Base-by-base conservation (phyloP, 768 basidiomycete genomes). In the Pisolithus tinctorius region DNA sequence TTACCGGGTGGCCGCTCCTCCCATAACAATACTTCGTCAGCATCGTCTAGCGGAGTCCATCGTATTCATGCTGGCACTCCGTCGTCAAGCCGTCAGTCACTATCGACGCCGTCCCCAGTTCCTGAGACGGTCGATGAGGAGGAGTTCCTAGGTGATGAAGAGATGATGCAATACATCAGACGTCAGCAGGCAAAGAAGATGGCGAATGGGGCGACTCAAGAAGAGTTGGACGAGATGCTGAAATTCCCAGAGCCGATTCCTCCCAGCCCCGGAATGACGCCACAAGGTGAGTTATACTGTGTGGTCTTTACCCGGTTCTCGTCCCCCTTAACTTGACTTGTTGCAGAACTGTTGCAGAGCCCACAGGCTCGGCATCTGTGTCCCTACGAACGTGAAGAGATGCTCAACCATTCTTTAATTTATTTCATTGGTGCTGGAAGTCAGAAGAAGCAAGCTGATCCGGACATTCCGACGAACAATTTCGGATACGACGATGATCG, bases 401-500 rank as follows among this genome's bases (percentile, higher is more conserved):
- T 98, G 49, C 76, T 89, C 48, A 93, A 97, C 54, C 93, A 83
- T 67, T 80, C 86, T 10, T 74, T 79, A 9, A 82, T 97, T 29
- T 97, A 92, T 68, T 95, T 73, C 62, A 72, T 87, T 48, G 94
- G 93, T 27, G 79, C 81, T 6, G 77, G 78, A 52, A 88, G 86
- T 63, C 82, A 82, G 63, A 97, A 97, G 76, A 93, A 92, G 63
- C 76, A 72, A 52, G 91, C 93, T 0, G 81, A 81, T 25, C 72
- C 76, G 7, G 86, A 91, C 48, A 77, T 80, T 56, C 67, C 86
- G 6, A 77, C 80, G 17, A 93, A 93, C 67, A 99, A 99, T 67
- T 82, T 87, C 62, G 89, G 96, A 27, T 99, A 94, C 60, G 96
- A 99, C 64, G 96, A 99, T 64, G 96, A 99, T 29, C 86, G 96